Base-by-base conservation (phyloP, 2,329 filamentous ascomycete species). In the Lomentospora prolificans region DNA sequence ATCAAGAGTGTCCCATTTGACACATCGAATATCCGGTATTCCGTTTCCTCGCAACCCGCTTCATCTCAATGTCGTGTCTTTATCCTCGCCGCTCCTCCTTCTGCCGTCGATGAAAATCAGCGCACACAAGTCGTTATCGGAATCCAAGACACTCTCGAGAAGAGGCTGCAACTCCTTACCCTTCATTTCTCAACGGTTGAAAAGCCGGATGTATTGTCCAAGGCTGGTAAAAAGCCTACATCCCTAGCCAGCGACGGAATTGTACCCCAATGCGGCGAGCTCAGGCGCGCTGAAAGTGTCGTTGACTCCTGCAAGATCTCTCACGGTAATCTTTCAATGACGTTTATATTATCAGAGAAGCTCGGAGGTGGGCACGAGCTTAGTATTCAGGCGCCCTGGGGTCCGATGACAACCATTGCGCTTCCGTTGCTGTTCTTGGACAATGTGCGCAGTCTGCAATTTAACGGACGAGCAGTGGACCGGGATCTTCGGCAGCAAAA, bases 371-470 rank as follows among this genome's bases (percentile, higher is more conserved):
- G 78, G 28, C 79, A 81, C 50, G 82, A 87, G 63, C 69, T 92
- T 14, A 88, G 84, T 60, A 72, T 89, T 8, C 87, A 90, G 67
- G 86, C 86, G 4, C 87, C 86, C 0, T 91, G 87, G 87, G 84
- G 85, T 57, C 78, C 79, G 54, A 75, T 87, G 10, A 81, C 84
- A n/a, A 82, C 82, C 46, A 70, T 90, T n/a, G 72, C 77, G 0
- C 69, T 90, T 2, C 84, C 86, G 2, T 62, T 76, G 27, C 71
- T 90, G 19, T 76, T 77, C 58, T 67, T 82, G 22, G 77, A 84
- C 57, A 82, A 86, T 60, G 73, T 78, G 25, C 77, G 80, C 62
- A 80, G 76, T 57, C 70, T 87, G 36, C 80, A 81, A 55, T 81
- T 80, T 58, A 69, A 73, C 51, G 75, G 77, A 17, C 76, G 77